phyloP scores from a whole-genome alignment of 2,329 filamentous ascomycete genomes.

The Colletotrichum brevisporum region DNA sequence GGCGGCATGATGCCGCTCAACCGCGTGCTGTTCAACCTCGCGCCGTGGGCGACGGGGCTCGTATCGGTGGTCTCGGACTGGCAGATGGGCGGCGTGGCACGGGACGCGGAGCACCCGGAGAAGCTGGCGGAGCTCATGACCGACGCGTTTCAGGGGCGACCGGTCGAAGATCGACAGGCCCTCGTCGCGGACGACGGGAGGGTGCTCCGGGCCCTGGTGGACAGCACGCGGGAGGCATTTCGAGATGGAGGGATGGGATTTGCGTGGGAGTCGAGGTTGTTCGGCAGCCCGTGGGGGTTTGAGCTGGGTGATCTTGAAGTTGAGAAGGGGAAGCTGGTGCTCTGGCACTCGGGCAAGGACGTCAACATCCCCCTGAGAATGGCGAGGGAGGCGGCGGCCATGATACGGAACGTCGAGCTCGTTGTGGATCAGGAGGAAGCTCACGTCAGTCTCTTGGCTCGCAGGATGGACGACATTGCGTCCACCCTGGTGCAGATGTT shows the following conservation, averaged over 20 bases:
- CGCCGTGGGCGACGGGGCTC: constrained; percentile 42
- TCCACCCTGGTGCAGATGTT: neutral
- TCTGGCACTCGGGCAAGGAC: constrained; percentile 53
- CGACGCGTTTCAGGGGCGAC: constrained; percentile 19
- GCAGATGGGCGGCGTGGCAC: constrained; percentile 39
- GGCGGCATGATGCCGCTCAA: constrained; percentile 45
- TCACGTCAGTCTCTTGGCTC: constrained; percentile 1
- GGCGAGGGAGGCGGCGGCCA: constrained; percentile 18
- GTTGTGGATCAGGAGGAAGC: neutral
- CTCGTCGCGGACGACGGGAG: constrained; percentile 47
- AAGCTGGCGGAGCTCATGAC: constrained; percentile 16
- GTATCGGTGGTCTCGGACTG: constrained; percentile 46
- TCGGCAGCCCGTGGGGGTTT: constrained; percentile 49
- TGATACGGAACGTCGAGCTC: neutral
- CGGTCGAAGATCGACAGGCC: constrained; percentile 29
- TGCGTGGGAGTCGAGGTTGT: constrained; percentile 49
- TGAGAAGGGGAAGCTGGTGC: constrained; percentile 42
- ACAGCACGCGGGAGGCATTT: constrained; percentile 45
- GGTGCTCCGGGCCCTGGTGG: constrained; percentile 42
- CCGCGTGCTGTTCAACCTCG: constrained; percentile 41
- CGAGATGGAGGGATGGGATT: constrained; percentile 45
- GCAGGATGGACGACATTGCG: neutral
- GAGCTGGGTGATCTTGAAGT: constrained; percentile 47
- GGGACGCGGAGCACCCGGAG: constrained; percentile 29
- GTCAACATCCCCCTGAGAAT: constrained; percentile 49